Conservation (phyloP, 805 yeast genomes). For the Candida oleophila region DNA sequence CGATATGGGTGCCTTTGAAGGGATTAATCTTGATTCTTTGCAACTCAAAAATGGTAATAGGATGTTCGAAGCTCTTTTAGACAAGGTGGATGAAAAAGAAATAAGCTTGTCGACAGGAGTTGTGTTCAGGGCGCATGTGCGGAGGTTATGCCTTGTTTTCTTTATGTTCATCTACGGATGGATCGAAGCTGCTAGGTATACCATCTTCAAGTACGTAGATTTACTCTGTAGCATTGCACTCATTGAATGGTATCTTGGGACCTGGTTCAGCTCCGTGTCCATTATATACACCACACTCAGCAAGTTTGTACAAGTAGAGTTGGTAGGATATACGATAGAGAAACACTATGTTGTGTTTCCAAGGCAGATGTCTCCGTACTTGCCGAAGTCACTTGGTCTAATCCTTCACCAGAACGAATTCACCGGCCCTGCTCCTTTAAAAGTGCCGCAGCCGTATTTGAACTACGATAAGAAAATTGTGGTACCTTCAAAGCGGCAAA, state of each 20-base stretch:
- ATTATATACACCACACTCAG: background rate
- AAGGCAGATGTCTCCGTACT: conserved; percentile 2
- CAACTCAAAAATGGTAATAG: background rate
- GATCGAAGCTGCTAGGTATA: background rate
- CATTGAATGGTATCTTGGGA: background rate
- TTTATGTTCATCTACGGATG: background rate
- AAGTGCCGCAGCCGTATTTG: conserved; percentile 43
- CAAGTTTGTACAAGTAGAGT: background rate
- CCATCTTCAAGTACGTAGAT: background rate
- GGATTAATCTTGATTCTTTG: background rate
- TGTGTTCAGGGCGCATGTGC: background rate
- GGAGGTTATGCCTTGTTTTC: background rate
- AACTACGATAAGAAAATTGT: conserved; percentile 39
- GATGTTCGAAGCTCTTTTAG: background rate
- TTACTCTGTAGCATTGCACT: background rate
- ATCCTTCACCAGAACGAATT: conserved; percentile 28
- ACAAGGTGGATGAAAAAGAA: background rate
- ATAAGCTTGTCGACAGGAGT: background rate
- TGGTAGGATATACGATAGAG: background rate
- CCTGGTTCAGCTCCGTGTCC: background rate
- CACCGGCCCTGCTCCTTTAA: conserved; percentile 37
- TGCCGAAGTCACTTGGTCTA: conserved; percentile 30
- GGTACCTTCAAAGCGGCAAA: conserved; percentile 36
- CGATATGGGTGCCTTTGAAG: background rate
- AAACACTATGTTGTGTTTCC: background rate